These are phyloP conservation scores for Colletotrichum tropicale DNA, from an alignment of 2,329 filamentous ascomycete genomes.

Conservation along the genomic window DNA sequence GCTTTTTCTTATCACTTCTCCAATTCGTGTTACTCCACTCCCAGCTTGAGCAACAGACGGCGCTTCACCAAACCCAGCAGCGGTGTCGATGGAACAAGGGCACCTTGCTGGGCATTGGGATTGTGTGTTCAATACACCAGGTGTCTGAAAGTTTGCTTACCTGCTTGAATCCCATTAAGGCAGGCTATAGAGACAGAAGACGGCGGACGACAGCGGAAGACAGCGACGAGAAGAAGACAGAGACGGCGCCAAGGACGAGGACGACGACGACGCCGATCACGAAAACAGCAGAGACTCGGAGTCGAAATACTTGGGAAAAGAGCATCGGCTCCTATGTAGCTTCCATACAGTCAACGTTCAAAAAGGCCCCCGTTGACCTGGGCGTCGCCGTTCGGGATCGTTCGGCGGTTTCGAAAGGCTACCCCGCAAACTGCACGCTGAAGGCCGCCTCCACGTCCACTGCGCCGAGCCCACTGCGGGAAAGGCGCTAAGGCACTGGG, in stretches of 20 bases:
- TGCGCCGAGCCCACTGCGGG: not conserved
- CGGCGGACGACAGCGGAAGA: not conserved
- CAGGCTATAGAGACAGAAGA: not conserved
- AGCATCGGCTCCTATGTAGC: not conserved
- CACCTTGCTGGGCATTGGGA: not conserved
- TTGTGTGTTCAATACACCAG: not conserved
- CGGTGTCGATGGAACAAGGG: not conserved
- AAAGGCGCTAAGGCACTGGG: not conserved
- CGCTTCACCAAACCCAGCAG: not conserved
- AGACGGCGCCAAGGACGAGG: not conserved
- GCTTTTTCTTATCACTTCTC: not conserved
- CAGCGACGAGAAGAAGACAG: not conserved
- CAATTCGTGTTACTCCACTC: not conserved
- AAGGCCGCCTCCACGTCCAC: not conserved
- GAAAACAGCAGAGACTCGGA: not conserved
- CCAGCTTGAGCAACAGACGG: not conserved
- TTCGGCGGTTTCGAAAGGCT: constrained; percentile 16
- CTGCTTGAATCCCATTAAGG: not conserved
- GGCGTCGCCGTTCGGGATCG: not conserved
- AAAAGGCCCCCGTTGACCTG: not conserved
- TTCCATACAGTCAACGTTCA: not conserved
- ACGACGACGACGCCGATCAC: not conserved
- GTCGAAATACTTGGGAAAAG: not conserved
- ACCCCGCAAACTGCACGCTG: constrained; percentile 17
- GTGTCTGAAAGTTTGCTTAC: not conserved